Base-by-base conservation (phyloP, 805 yeast genomes). In the Lipomyces yamanashiensis region DNA sequence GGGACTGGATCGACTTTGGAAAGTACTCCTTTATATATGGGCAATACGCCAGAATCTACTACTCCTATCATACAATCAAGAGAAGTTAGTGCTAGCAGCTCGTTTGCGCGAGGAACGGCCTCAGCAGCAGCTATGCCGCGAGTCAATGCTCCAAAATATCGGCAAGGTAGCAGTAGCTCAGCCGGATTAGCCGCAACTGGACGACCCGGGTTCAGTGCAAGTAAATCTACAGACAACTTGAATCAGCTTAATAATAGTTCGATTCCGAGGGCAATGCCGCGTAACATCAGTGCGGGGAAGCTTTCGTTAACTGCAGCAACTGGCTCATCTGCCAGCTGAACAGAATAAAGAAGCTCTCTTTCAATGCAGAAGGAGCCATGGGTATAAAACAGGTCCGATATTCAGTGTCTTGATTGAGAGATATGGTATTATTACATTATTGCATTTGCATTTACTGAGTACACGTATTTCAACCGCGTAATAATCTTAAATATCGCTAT, bases 261-360 rank as follows among this genome's bases (percentile, higher is more conserved):
- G 23, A 55, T 55, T 45, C 53, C 53, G 23, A 45, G 51, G 41
- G 47, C 59, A 28, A 39, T 55, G 45, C 43, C 43, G 7, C 19
- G 47, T 23, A 36, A 40, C 17, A 51, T 45, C 17, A 43, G 50
- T 17, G 51, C 51, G 2, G 36, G 36, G 3, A 54, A 54, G 51
- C 39, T 54, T 12, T 34, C 58, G 39, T 1, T 21, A 13, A 53
- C 41, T 10, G 39, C 39, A 2, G 43, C 48, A 28, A 28, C 28
- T 28, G 28, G 28, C 28, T 28, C 28, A 28, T 28, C 28, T 28
- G 28, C 28, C 28, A 28, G 28, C 28, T 28, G 28, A 28, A 28
- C 28, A 28, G 28, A 28, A 28, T 28, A 28, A 5, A 5, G 28
- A 2, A 28, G n/a, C 28, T 2, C 28, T 28, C 28, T 28, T 28